Base-by-base conservation (phyloP, 768 basidiomycete genomes). In the Tylopilus balloui region DNA sequence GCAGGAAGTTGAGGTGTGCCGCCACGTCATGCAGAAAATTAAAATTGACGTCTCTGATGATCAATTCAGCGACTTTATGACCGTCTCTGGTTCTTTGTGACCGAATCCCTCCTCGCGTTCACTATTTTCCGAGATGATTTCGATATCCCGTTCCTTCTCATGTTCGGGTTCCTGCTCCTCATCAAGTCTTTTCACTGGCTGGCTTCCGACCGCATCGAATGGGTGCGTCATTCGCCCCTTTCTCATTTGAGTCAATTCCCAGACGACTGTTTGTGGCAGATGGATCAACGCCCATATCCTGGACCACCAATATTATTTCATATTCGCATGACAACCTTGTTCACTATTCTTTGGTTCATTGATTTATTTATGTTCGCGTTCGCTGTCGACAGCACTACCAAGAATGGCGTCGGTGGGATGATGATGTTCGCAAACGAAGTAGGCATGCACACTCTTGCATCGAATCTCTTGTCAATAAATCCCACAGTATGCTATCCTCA, bases 131-230 rank as follows among this genome's bases (percentile, higher is more conserved):
- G 93, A 51, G 91, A 94, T 68, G 91, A 92, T 67, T 93, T 95
- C 64, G 91, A 94, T 68, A 78, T 85, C n/a, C 80, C 84, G 4
- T 97, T 98, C 64, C 86, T 86, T 38, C 71, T 93, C 57, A 92
- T 95, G 86, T 98, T 98, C 64, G 86, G 88, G n/a, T 82, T 92
- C 61, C 73, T 99, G 11, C 79, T 97, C 14, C 95, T 96, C 56
- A 78, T 96, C 57, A 98, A 97, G 65, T 93, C 92, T 39, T 98
- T 98, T 70, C 96, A 99, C 65, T 99, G 96, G 96, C 78, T 99
- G 27, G 82, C 94, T 49, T 80, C 84, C 6, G 96, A 98, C 68
- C 81, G 96, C 42, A 88, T 99, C 45, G 96, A 99, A 80, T 94
- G 91, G 81, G 95, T 95, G 52, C 58, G 80, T 64, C 64, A 48